These are phyloP conservation scores for Papiliotrema flavescens DNA, from an alignment of 1,284 basidiomycete genomes.

Conservation along the genomic window DNA sequence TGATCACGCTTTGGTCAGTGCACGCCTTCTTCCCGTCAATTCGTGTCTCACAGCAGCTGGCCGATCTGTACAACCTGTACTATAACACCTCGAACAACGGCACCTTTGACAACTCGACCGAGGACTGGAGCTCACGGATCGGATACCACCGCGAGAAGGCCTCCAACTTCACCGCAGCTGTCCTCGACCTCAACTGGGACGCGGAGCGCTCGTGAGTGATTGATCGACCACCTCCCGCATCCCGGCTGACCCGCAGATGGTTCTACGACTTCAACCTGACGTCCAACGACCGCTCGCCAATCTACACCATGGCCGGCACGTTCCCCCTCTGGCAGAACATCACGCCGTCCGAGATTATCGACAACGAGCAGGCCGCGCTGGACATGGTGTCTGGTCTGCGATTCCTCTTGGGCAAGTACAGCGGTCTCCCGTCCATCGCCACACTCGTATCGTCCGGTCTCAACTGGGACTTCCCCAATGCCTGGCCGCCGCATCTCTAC, in stretches of 20 bases:
- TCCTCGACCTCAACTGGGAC: conserved; percentile 87
- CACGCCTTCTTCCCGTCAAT: background rate
- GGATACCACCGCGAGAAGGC: conserved; percentile 61
- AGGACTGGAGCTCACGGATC: conserved; percentile 31
- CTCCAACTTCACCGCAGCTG: conserved; percentile 59
- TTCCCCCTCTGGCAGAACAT: conserved; percentile 87
- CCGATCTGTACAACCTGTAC: conserved; percentile 58
- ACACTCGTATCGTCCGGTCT: conserved; percentile 57
- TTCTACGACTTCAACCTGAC: conserved; percentile 71
- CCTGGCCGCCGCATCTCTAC: conserved; percentile 76
- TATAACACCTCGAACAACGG: conserved; percentile 48
- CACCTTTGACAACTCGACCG: conserved; percentile 4
- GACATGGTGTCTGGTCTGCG: conserved; percentile 69
- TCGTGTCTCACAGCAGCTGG: conserved; percentile 50
- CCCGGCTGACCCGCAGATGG: conserved; percentile 41
- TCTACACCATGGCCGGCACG: conserved; percentile 70
- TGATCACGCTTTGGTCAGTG: conserved; percentile 58
- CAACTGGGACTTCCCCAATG: conserved; percentile 58
- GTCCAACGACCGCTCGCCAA: conserved; percentile 58
- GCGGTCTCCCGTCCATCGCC: conserved; percentile 65
- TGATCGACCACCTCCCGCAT: conserved; percentile 6
- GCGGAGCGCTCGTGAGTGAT: conserved; percentile 75
- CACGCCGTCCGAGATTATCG: conserved; percentile 65
- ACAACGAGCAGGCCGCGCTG: conserved; percentile 59
- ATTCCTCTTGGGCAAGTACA: conserved; percentile 74